Conservation (phyloP, 1,284 basidiomycete genomes). For the Nidula niveotomentosa region DNA sequence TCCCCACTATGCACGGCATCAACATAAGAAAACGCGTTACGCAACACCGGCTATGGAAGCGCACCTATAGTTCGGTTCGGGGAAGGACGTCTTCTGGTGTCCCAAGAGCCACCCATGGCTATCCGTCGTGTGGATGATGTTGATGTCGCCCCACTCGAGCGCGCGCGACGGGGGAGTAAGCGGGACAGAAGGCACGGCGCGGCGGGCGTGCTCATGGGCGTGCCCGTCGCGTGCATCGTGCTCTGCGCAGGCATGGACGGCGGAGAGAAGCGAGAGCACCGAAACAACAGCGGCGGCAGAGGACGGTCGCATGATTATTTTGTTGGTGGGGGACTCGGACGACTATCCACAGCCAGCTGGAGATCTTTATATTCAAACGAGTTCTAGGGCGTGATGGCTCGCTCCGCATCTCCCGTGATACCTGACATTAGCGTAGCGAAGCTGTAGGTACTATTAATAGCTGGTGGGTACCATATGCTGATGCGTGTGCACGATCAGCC, state of each 20-base stretch:
- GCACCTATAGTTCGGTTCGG: slow-evolving; percentile 76
- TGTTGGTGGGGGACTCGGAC: neutral
- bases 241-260: slow-evolving; percentile 31
- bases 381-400: neutral
- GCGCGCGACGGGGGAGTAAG: slow-evolving; percentile 58
- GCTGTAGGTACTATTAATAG: neutral
- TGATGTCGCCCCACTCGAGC: slow-evolving; percentile 78
- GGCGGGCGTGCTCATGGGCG: slow-evolving; percentile 31
- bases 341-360: neutral
- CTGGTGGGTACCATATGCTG: neutral
- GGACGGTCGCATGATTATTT: neutral
- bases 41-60: slow-evolving; percentile 6
- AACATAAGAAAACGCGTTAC: neutral
- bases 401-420: neutral
- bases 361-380: neutral
- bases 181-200: slow-evolving; percentile 39
- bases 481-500: too few relatives aligned
- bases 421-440: neutral
- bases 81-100: slow-evolving; percentile 66
- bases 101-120: slow-evolving; percentile 81
- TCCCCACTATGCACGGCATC: slow-evolving; percentile 47
- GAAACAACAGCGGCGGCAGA: neutral
- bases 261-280: slow-evolving; percentile 14
- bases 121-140: slow-evolving; percentile 82
- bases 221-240: slow-evolving; percentile 31